phyloP scores from a whole-genome alignment of 225 moss, liverwort and hornwort genomes.

The Polytrichum commune region DNA sequence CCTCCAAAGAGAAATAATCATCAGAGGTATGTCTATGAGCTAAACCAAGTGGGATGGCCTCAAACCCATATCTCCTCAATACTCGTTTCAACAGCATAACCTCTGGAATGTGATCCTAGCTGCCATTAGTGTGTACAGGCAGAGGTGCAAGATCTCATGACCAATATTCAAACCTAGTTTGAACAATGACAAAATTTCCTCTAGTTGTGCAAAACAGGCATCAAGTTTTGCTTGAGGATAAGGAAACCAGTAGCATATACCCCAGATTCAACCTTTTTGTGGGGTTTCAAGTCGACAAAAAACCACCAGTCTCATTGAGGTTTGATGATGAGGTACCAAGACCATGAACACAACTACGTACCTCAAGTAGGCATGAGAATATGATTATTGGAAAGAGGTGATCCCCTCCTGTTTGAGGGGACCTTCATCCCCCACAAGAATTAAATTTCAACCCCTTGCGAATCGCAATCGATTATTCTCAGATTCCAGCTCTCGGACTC shows the following conservation, averaged over 20 bases:
- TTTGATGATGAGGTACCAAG: not conserved
- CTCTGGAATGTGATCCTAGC: not conserved
- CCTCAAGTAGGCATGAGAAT: not conserved
- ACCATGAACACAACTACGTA: not conserved
- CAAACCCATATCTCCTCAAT: not conserved
- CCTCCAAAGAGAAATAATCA: not conserved
- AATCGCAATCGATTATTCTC: conserved; percentile 47
- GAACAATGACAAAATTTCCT: not conserved
- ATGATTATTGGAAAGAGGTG: not conserved
- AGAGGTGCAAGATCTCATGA: not conserved
- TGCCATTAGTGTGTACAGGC: not conserved
- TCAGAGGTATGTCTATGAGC: not conserved
- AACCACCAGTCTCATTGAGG: not conserved
- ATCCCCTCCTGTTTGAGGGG: conserved; percentile 1
- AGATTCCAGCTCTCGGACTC: conserved; percentile 49
- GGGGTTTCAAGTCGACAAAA: not conserved
- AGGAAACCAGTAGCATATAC: no score
- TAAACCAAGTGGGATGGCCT: not conserved
- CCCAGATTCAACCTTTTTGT: not conserved
- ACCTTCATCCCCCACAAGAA: conserved; percentile 1
- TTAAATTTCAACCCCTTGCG: conserved; percentile 22
- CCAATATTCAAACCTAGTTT: conserved; percentile 1
- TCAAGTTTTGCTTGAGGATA: no score
- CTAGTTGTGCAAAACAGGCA: no score
- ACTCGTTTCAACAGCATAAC: not conserved